These are phyloP conservation scores for Aphanoascus verrucosus DNA, from an alignment of 2,329 filamentous ascomycete genomes.

Conservation along the genomic window DNA sequence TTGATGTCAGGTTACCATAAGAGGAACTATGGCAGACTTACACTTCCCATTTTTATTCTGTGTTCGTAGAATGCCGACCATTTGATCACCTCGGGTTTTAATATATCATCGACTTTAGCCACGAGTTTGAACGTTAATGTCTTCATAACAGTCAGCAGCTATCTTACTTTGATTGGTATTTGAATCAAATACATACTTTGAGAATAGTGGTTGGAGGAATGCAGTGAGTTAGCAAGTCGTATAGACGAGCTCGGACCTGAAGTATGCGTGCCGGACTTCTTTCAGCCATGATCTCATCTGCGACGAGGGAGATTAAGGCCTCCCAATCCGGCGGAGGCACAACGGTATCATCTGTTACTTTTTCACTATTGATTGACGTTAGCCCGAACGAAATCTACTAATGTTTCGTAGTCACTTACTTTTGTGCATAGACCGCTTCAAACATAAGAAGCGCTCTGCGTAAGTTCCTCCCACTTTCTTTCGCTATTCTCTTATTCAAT, in stretches of 20 bases:
- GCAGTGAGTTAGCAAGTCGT: conserved; percentile 92
- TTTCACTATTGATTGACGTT: conserved; percentile 53
- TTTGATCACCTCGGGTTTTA: conserved; percentile 85
- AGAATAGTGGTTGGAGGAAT: conserved; percentile 91
- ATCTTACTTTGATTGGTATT: background rate
- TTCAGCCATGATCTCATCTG: conserved; percentile 87
- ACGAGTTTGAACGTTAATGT: conserved; percentile 91
- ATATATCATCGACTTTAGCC: conserved; percentile 69
- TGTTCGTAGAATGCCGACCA: conserved; percentile 99
- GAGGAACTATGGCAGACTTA: conserved; percentile 24
- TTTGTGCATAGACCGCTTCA: conserved; percentile 92
- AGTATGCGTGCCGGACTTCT: conserved; percentile 83
- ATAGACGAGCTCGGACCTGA: conserved; percentile 83
- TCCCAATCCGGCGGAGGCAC: conserved; percentile 98
- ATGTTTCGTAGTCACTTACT: conserved; percentile 45
- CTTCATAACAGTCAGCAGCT: conserved; percentile 22
- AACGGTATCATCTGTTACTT: conserved; percentile 71
- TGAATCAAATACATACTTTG: conserved; percentile 44
- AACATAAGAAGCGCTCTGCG: conserved; percentile 89
- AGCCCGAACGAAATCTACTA: background rate
- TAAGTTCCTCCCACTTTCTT: conserved; percentile 82
- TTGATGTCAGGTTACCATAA: background rate
- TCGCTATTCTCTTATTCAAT: conserved; percentile 74
- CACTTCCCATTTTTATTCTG: conserved; percentile 71
- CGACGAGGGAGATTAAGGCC: conserved; percentile 74